phyloP scores from a whole-genome alignment of 805 yeast genomes.

The Sugiyamaella chiloensis region DNA sequence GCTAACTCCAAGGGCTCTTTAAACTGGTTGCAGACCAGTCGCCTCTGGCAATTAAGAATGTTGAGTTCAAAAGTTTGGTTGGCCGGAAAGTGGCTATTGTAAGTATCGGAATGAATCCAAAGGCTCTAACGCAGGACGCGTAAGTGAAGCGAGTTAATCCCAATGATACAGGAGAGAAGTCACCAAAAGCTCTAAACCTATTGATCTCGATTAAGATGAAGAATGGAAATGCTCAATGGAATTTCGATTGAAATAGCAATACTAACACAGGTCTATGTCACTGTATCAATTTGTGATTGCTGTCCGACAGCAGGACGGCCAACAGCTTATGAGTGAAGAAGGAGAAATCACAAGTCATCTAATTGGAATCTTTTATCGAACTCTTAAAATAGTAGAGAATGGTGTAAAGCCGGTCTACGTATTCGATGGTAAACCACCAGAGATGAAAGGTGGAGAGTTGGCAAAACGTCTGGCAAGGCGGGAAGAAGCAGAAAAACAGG shows the following conservation, averaged over 20 bases:
- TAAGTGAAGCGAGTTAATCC: slow-evolving; percentile 19
- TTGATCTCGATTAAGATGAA: too few relatives aligned
- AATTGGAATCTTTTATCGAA: slow-evolving; percentile 95
- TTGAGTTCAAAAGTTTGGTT: slow-evolving; percentile 79
- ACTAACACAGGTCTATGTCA: slow-evolving; percentile 67
- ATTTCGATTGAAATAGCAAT: not conserved
- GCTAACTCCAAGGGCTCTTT: slow-evolving; percentile 82
- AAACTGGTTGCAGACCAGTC: slow-evolving; percentile 87
- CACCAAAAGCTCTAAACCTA: too few relatives aligned
- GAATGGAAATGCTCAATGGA: too few relatives aligned
- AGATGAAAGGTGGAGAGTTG: slow-evolving; percentile 86
- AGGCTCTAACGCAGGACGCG: slow-evolving; percentile 27
- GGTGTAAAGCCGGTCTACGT: slow-evolving; percentile 97
- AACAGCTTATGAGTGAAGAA: slow-evolving; percentile 75
- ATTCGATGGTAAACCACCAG: slow-evolving; percentile 98
- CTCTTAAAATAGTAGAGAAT: slow-evolving; percentile 81
- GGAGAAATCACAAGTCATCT: slow-evolving; percentile 92
- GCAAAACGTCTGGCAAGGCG: slow-evolving; percentile 78
- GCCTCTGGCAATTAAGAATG: slow-evolving; percentile 70
- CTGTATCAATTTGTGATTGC: slow-evolving; percentile 93
- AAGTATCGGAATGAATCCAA: slow-evolving; percentile 16
- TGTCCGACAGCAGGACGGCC: slow-evolving; percentile 96
- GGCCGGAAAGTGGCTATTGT: slow-evolving; percentile 96
- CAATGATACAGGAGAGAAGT: too few relatives aligned
- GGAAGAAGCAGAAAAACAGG: slow-evolving; percentile 75